These are phyloP conservation scores for Pleurotus salmoneostramineus DNA, from an alignment of 768 basidiomycete species.

Conservation along the genomic window DNA sequence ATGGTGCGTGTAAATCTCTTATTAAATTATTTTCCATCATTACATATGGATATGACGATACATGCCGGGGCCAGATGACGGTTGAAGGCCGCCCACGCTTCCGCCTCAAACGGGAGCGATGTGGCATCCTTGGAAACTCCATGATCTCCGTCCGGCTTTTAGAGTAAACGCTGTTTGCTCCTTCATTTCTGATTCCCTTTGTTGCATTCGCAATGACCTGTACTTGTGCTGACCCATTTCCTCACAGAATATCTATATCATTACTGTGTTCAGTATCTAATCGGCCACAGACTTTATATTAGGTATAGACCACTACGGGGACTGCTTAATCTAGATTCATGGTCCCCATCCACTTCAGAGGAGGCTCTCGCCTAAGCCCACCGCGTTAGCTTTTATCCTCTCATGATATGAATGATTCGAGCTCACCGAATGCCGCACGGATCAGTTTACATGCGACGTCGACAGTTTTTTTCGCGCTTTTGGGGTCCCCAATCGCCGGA, in stretches of 20 bases:
- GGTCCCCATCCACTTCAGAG: not conserved
- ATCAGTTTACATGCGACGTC: conserved; percentile 69
- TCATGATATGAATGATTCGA: not conserved
- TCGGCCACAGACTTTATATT: too few species aligned
- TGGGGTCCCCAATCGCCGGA: conserved; percentile 57
- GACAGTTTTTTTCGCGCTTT: conserved; percentile 64
- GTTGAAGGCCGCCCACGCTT: conserved; percentile 29
- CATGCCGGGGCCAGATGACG: conserved; percentile 87
- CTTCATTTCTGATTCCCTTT: not conserved
- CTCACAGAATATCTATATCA: too few species aligned
- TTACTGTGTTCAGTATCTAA: too few species aligned
- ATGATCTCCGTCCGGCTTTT: conserved; percentile 60
- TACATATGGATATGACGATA: conserved; percentile 56
- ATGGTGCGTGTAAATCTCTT: not conserved
- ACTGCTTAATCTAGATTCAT: too few species aligned
- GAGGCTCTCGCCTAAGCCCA: not conserved
- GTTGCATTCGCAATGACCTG: not conserved
- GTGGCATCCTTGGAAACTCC: conserved; percentile 40
- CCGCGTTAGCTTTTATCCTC: not conserved
- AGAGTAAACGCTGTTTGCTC: conserved; percentile 3
- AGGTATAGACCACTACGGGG: too few species aligned
- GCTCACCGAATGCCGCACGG: conserved; percentile 54
- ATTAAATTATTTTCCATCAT: conserved; percentile 9
- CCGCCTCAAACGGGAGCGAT: conserved; percentile 6
- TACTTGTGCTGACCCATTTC: not conserved